Conservation (phyloP, 2,329 filamentous ascomycete species). For the Elsinoe batatas region DNA sequence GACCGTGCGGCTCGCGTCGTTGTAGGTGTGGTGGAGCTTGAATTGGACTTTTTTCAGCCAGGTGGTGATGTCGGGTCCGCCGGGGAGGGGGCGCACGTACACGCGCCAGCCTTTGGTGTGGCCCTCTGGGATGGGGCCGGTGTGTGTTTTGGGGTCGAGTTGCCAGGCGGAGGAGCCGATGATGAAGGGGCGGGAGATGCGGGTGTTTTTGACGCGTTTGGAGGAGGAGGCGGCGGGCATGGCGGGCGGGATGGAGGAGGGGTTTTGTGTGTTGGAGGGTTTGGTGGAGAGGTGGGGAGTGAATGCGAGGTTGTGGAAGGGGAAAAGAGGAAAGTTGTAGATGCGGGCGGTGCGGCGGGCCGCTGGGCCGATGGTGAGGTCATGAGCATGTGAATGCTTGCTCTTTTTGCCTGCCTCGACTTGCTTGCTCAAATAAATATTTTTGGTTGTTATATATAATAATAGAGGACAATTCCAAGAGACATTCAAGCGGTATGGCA, state of each 20-base stretch:
- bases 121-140: constrained; percentile 67
- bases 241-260: neutral
- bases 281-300: neutral
- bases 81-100: constrained; percentile 82
- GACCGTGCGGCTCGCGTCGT: constrained; percentile 77
- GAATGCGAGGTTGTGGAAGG: neutral
- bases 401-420: too few species aligned
- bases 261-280: neutral
- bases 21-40: constrained; percentile 94
- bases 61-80: constrained; percentile 75
- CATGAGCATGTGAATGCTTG: constrained; percentile 11
- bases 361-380: constrained; percentile 4
- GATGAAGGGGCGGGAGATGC: constrained; percentile 29
- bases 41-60: constrained; percentile 97
- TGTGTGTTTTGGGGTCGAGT: constrained; percentile 66
- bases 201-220: constrained; percentile 28
- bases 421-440: too few species aligned
- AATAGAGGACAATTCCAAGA: neutral
- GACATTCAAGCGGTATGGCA: constrained; percentile 14
- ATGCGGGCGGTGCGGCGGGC: constrained; percentile 9
- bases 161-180: constrained; percentile 42
- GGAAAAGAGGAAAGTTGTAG: neutral
- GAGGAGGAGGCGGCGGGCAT: constrained; percentile 28
- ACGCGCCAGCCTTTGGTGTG: constrained; percentile 97
- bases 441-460: too few species aligned